A percentile compares a stretch with the other conserved stretches of the same genome.
Evolutionary conservation across 164 flowering plant genomes (phyloP).

Genomic region (Chimonanthus salicifolius): DNA sequence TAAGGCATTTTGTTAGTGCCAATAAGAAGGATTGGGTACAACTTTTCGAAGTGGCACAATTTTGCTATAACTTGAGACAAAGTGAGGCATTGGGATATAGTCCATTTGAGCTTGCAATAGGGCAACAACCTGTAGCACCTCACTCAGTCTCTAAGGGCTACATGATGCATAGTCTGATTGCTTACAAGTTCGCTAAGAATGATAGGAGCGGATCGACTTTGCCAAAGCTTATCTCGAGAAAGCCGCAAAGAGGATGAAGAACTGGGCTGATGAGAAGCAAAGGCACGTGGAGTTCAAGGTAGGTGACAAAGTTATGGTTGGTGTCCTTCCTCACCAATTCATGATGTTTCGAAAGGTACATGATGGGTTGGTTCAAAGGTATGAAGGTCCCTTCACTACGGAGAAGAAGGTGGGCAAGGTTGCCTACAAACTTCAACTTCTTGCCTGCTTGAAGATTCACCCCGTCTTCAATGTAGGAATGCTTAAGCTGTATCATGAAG

Average conservation of each 20-base stretch:
- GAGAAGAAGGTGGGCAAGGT: too few relatives aligned
- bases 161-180: neutral
- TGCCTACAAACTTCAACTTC: too few relatives aligned
- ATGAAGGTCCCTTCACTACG: too few relatives aligned
- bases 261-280: neutral
- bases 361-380: too few relatives aligned
- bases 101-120: slow-evolving; percentile 9
- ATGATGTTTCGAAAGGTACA: too few relatives aligned
- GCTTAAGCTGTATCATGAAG: too few relatives aligned
- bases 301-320: slow-evolving; percentile 7
- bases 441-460: too few relatives aligned
- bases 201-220: neutral
- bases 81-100: slow-evolving; percentile 3
- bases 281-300: neutral
- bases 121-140: neutral
- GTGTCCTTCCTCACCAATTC: too few relatives aligned
- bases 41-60: neutral
- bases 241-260: slow-evolving; percentile 3
- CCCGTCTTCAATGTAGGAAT: too few relatives aligned
- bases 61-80: slow-evolving; percentile 3
- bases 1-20: neutral
- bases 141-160: neutral
- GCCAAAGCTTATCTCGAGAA: slow-evolving; percentile 1
- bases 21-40: neutral
- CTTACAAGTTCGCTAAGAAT: neutral